Percentiles rank a stretch among this genome's conserved stretches.
phyloP scores from a whole-genome alignment of 352 stramenopile genomes.

The Nothophytophthora sp. region DNA sequence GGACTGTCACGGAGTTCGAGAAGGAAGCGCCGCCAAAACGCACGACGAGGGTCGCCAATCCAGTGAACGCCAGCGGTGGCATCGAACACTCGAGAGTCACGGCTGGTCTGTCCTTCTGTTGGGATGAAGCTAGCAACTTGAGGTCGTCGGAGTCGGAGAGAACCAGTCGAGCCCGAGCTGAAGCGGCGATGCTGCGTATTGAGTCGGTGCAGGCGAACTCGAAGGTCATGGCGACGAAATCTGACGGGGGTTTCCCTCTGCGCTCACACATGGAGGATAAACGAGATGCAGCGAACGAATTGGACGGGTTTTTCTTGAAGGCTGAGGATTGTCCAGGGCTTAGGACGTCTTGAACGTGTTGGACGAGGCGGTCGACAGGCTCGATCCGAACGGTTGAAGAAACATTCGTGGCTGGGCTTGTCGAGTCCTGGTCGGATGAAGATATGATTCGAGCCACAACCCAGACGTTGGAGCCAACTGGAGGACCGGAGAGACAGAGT shows the following conservation, averaged over 20 bases:
- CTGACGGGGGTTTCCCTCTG: too few species aligned
- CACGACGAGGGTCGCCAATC: conserved; percentile 45
- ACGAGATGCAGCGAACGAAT: neutral
- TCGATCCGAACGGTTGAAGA: conserved; percentile 5
- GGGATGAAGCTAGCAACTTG: conserved; percentile 12
- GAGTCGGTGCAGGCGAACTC: conserved; percentile 52
- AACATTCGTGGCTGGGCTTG: neutral
- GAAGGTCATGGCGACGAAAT: conserved; percentile 33
- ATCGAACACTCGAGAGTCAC: conserved; percentile 62
- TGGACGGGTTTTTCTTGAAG: conserved; percentile 2
- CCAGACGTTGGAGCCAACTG: conserved; percentile 29
- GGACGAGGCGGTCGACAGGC: conserved; percentile 9
- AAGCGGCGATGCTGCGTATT: conserved; percentile 34
- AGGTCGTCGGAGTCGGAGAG: conserved; percentile 27
- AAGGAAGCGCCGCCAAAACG: conserved; percentile 50
- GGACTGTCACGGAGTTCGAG: conserved; percentile 62
- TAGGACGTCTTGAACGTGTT: conserved; percentile 2
- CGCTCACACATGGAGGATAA: conserved; percentile 2
- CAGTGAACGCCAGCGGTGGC: conserved; percentile 55
- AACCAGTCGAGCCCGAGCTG: conserved; percentile 34
- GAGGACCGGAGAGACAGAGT: conserved; percentile 37
- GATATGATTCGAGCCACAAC: conserved; percentile 27
- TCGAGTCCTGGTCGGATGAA: too few species aligned
- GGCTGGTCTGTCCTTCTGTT: conserved; percentile 9
- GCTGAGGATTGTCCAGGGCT: neutral